Evolutionary conservation across 257 asterid species (phyloP).

Genomic region (Rauvolfia tetraphylla): DNA sequence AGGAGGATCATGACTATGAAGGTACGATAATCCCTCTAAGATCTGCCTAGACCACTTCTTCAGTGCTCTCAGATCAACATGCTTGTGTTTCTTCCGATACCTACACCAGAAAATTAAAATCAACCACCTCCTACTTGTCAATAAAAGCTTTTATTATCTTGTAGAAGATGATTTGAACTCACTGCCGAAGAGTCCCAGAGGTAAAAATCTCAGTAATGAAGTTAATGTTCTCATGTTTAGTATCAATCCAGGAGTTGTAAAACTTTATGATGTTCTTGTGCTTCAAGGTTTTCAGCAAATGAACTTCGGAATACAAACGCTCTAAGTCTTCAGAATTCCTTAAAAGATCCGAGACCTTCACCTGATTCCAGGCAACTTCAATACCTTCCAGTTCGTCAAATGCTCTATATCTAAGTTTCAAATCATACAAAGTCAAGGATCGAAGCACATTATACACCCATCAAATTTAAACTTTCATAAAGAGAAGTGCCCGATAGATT

Average conservation of each 20-base stretch:
- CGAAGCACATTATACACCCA: slow-evolving; percentile 3
- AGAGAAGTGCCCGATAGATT: background rate
- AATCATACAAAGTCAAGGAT: slow-evolving; percentile 46
- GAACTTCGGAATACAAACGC: slow-evolving; percentile 86
- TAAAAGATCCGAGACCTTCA: slow-evolving; percentile 69
- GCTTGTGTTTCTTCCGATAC: slow-evolving; percentile 89
- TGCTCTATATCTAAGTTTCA: slow-evolving; percentile 70
- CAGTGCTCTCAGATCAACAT: slow-evolving; percentile 82
- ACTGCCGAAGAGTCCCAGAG: slow-evolving; percentile 90
- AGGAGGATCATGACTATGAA: slow-evolving; percentile 92
- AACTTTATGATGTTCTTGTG: slow-evolving; percentile 91
- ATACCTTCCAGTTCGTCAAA: slow-evolving; percentile 94
- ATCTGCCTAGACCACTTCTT: slow-evolving; percentile 97
- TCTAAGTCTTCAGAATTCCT: slow-evolving; percentile 76
- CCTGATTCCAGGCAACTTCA: slow-evolving; percentile 98
- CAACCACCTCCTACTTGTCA: background rate
- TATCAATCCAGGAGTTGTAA: slow-evolving; percentile 84
- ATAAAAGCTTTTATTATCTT: background rate
- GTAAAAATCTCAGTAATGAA: slow-evolving; percentile 93
- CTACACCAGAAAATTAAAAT: slow-evolving; percentile 34
- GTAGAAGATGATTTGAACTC: slow-evolving; percentile 28
- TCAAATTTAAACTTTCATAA: background rate
- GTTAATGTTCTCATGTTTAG: slow-evolving; percentile 74
- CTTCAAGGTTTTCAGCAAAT: slow-evolving; percentile 86
- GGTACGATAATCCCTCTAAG: slow-evolving; percentile 85